Percentiles rank a stretch among this genome's conserved stretches.
Evolutionary conservation across 2,329 filamentous ascomycete species (phyloP).

Genomic region (Bipolaris zeicola): DNA sequence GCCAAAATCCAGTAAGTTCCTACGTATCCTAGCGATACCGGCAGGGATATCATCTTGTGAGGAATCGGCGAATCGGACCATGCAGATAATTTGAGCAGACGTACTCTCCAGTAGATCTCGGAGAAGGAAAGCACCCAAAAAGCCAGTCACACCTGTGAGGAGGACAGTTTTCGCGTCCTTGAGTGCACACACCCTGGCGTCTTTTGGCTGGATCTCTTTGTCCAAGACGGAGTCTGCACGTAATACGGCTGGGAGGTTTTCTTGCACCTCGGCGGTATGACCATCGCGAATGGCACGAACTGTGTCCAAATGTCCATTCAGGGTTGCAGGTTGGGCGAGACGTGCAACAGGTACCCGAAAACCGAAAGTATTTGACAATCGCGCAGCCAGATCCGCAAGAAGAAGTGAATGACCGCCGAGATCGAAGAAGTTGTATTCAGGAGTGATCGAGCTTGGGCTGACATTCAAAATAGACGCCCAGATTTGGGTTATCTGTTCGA

Average conservation of each 20-base stretch:
- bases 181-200: slow-evolving; percentile 62
- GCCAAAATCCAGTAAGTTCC: slow-evolving; percentile 77
- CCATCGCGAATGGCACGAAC: slow-evolving; percentile 74
- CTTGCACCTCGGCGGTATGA: slow-evolving; percentile 74
- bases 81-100: slow-evolving; percentile 70
- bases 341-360: slow-evolving; percentile 74
- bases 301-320: slow-evolving; percentile 73
- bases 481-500: slow-evolving; percentile 70
- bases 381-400: slow-evolving; percentile 76
- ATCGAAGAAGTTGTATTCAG: slow-evolving; percentile 80
- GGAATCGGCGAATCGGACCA: slow-evolving; percentile 74
- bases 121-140: slow-evolving; percentile 75
- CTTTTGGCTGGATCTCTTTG: slow-evolving; percentile 67
- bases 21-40: slow-evolving; percentile 73
- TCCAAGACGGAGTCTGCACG: slow-evolving; percentile 70
- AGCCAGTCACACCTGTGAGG: slow-evolving; percentile 76
- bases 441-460: slow-evolving; percentile 65
- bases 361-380: slow-evolving; percentile 71
- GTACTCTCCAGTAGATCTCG: slow-evolving; percentile 71
- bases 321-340: slow-evolving; percentile 72
- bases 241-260: slow-evolving; percentile 72
- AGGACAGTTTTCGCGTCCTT: slow-evolving; percentile 71
- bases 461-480: slow-evolving; percentile 75
- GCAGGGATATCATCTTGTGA: slow-evolving; percentile 66
- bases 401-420: slow-evolving; percentile 78